phyloP scores from a whole-genome alignment of 345 rosid species.

The Ceriops zippeliana region DNA sequence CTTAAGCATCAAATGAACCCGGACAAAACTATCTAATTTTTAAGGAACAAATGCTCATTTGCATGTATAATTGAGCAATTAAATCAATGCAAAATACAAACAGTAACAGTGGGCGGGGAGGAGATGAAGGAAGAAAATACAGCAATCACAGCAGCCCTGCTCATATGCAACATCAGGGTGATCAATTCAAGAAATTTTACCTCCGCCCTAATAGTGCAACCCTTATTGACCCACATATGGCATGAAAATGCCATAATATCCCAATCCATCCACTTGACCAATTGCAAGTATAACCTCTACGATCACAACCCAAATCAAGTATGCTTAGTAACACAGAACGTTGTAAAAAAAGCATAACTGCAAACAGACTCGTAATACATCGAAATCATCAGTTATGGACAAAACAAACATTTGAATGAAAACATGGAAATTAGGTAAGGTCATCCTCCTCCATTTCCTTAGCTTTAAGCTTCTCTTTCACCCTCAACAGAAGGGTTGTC shows the following conservation, averaged over 20 bases:
- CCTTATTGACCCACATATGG: not conserved
- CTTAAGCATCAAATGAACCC: too few relatives aligned
- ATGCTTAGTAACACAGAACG: constrained; percentile 6
- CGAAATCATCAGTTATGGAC: constrained; percentile 24
- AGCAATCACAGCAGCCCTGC: not conserved
- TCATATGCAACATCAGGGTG: not conserved
- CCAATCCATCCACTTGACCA: constrained; percentile 16
- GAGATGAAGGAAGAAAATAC: too few relatives aligned
- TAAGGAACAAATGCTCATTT: too few relatives aligned
- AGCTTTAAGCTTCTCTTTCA: constrained; percentile 96
- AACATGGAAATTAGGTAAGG: constrained; percentile 57
- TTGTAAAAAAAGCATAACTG: not conserved
- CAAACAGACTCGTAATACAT: constrained; percentile 18
- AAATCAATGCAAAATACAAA: too few relatives aligned
- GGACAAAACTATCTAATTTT: too few relatives aligned
- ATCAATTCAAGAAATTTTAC: not conserved
- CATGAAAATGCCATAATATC: constrained; percentile 2
- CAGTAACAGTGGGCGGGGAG: too few relatives aligned
- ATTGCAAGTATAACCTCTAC: constrained; percentile 8
- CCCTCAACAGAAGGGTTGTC: constrained; percentile 89
- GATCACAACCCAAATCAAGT: constrained; percentile 17
- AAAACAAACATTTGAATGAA: constrained; percentile 9
- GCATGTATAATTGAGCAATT: too few relatives aligned
- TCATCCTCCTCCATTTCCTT: constrained; percentile 95
- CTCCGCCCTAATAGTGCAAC: too few relatives aligned